Base-by-base conservation (phyloP, 345 rosid species). In the Microcos paniculata region DNA sequence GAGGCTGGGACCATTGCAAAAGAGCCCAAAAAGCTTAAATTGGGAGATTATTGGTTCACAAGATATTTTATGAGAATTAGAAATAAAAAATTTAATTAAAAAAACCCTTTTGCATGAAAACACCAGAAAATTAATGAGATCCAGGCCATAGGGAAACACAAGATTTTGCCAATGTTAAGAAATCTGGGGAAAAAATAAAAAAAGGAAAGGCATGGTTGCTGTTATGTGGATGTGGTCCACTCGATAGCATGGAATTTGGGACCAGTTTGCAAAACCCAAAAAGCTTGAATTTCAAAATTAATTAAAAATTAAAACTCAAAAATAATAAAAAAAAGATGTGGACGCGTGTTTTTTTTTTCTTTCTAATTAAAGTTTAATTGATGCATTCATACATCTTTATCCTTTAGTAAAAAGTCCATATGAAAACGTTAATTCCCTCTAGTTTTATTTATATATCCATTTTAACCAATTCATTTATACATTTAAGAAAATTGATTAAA, bases 231-330 rank as follows among this genome's bases (percentile, higher is more conserved):
- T 55, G 52, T 55, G 75, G 53, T 72, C 75, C 75, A 72, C 9
- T 24, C 4, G 53, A 55, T 15, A 72, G 24, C 65, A 56, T 56
- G 75, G 75, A 40, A 57, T 23, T 72, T 72, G 75, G 75, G 75
- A 72, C 65, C 75, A 72, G n/a, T 71, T 53, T 71, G 21, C 64
- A 40, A 56, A 71, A 10, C 38, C 75, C 51, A 15, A 71, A 56
- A 56, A 15, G 48, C 52, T 52, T 33, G 26, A 52, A 35, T 55
- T 52, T 56, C 38, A 52, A 11, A 10, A 23, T 18, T 5, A 10
- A 26, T 18, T 5, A 51, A 31, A 28, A 62, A 13, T 13, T 26
- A 2, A n/a, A n/a, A n/a, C n/a, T n/a, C n/a, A n/a, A n/a, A n/a
- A n/a, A n/a, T n/a, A n/a, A n/a, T n/a, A n/a, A n/a, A n/a, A n/a